Evolutionary conservation across 768 basidiomycete species (phyloP), one percentile per base, ranked within the genome.

Genomic region (Wakefieldia striispora): DNA sequence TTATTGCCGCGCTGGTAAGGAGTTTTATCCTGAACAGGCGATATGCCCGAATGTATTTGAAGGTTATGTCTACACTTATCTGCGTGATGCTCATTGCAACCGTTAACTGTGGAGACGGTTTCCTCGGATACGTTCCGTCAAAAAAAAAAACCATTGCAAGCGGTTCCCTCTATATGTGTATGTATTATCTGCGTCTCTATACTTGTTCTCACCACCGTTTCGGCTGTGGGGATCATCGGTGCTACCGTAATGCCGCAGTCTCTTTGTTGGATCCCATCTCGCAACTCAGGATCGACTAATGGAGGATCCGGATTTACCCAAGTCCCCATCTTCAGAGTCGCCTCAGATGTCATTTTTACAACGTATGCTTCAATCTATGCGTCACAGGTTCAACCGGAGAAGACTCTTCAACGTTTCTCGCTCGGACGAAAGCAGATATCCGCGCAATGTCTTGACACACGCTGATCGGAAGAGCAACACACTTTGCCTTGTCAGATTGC

Each of bases 241-340:
- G 91, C 91, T 1, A 97, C 91, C 3, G 85, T 93, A 51, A 95
- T 95, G 93, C 93, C 93, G 0, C 93, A 86, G 86, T 51, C 74
- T 97, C n/a, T 93, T 89, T 73, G 75, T 97, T 14, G 94, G 93
- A 6, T 91, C 90, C 3, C 81, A 83, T 26, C 80, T 97, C 6
- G 86, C 91, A 3, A 92, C 90, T 0, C 88, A 93, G 63, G 85
- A 93, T 49, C 74, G 93, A 39, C 60, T 91, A 13, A 70, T 72
- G 1, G 67, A 68, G 33, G 45, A 40, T n/a, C 27, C 43, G 5
- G 64, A 53, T 23, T 56, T 71, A 4, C 52, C 52, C 41, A 55
- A 40, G 23, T 39, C 27, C 31, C 51, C 49, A 1, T 17, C 38
- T 16, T 47, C 42, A 17, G 36, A 47, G 42, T 21, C 19, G 16